phyloP scores from a whole-genome alignment of 108 stramenopile species.

The Nitzschia sp. region DNA sequence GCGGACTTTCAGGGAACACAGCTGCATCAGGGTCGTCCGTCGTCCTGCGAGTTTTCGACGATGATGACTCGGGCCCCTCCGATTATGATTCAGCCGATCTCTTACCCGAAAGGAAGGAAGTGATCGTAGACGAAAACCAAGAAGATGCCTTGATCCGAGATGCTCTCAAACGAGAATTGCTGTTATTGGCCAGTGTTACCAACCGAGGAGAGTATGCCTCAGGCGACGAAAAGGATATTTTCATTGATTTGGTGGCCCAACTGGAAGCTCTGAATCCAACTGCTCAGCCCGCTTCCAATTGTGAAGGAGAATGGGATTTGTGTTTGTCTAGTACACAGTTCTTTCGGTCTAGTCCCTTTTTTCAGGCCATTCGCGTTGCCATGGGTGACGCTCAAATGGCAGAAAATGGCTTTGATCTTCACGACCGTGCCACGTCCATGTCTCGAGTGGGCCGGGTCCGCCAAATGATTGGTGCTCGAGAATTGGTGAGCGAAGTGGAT shows the following conservation, averaged over 20 bases:
- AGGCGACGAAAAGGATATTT: constrained; percentile 65
- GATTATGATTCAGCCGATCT: constrained; percentile 46
- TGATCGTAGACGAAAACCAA: constrained; percentile 68
- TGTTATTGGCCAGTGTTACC: constrained; percentile 75
- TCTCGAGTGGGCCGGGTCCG: constrained; percentile 76
- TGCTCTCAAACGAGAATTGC: constrained; percentile 77
- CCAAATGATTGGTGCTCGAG: constrained; percentile 57
- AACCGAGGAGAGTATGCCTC: constrained; percentile 73
- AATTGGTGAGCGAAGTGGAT: constrained; percentile 69
- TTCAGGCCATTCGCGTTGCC: constrained; percentile 63
- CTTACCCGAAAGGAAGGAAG: constrained; percentile 35
- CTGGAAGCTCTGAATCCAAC: constrained; percentile 85
- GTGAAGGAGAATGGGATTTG: constrained; percentile 85
- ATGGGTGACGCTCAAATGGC: constrained; percentile 62
- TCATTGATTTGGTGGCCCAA: constrained; percentile 80
- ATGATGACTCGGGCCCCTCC: constrained; percentile 38
- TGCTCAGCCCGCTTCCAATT: constrained; percentile 63
- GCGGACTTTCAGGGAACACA: too few species aligned
- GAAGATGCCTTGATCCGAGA: constrained; percentile 77
- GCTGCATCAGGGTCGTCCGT: too few species aligned
- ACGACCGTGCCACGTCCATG: constrained; percentile 73
- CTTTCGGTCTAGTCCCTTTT: constrained; percentile 84
- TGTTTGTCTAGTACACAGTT: constrained; percentile 77
- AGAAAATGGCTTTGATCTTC: constrained; percentile 74
- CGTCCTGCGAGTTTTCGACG: constrained; percentile 21